Evolutionary conservation across 2,329 filamentous ascomycete genomes (phyloP).

Genomic region (Zymoseptoria ardabiliae): DNA sequence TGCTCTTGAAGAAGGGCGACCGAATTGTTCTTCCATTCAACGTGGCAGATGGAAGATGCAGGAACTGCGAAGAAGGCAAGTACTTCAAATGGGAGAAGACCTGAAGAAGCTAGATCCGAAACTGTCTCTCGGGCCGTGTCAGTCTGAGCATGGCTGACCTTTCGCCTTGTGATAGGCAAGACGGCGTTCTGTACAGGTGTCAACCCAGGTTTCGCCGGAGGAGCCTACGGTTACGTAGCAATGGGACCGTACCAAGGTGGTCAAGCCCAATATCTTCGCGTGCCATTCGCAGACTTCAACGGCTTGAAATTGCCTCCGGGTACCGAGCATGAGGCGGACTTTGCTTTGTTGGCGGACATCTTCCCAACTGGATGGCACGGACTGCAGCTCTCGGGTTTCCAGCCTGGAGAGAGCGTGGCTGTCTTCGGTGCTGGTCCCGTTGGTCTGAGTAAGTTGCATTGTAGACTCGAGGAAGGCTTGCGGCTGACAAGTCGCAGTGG

Average conservation of each 20-base stretch:
- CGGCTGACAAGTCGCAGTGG: conserved; percentile 26
- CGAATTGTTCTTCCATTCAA: conserved; percentile 60
- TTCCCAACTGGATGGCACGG: conserved; percentile 40
- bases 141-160: too few species aligned
- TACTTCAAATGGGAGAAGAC: too few species aligned
- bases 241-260: conserved; percentile 47
- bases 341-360: conserved; percentile 46
- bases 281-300: conserved; percentile 63
- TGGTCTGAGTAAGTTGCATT: conserved; percentile 46
- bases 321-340: conserved; percentile 55
- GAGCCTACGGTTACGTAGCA: conserved; percentile 53
- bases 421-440: conserved; percentile 56
- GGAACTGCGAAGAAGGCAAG: conserved; percentile 57
- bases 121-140: too few species aligned
- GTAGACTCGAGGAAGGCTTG: background rate
- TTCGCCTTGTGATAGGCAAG: background rate
- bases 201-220: conserved; percentile 54
- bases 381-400: background rate
- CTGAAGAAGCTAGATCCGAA: too few species aligned
- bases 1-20: conserved; percentile 55
- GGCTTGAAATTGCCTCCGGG: conserved; percentile 54
- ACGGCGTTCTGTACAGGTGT: conserved; percentile 60
- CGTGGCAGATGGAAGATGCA: conserved; percentile 56
- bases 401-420: conserved; percentile 54
- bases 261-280: conserved; percentile 57